These are phyloP conservation scores for Hyaloscypha bicolor DNA, from an alignment of 495 filamentous ascomycete genomes.

Conservation along the genomic window DNA sequence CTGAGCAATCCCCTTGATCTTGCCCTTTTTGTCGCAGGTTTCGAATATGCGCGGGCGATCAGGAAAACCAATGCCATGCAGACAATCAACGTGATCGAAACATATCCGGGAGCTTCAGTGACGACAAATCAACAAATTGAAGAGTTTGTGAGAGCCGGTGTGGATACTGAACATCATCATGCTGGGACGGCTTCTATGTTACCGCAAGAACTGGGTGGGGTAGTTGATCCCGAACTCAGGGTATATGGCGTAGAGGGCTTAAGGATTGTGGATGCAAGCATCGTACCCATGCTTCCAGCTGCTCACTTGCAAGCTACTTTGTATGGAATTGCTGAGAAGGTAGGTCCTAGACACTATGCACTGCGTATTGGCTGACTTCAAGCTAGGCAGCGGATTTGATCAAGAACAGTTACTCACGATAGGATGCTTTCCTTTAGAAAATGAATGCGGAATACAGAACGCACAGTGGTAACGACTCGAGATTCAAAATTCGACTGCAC, in stretches of 20 bases:
- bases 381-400: neutral
- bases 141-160: constrained; percentile 4
- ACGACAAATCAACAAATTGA: constrained; percentile 5
- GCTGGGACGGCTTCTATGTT: constrained; percentile 58
- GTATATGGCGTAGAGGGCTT: constrained; percentile 52
- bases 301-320: constrained; percentile 47
- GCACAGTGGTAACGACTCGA: too few relatives aligned
- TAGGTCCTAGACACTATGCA: too few relatives aligned
- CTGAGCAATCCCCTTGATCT: constrained; percentile 41
- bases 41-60: constrained; percentile 15
- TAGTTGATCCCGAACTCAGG: constrained; percentile 49
- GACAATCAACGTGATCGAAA: constrained; percentile 18
- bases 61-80: constrained; percentile 26
- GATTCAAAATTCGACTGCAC: too few relatives aligned
- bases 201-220: constrained; percentile 40
- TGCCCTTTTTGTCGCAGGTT: constrained; percentile 35
- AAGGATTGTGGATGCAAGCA: constrained; percentile 34
- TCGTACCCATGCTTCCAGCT: constrained; percentile 41
- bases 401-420: neutral
- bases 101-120: constrained; percentile 9
- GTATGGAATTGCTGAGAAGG: constrained; percentile 58
- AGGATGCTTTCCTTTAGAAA: too few relatives aligned
- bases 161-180: constrained; percentile 29
- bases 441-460: too few relatives aligned
- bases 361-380: too few relatives aligned